Percentiles rank a stretch among this genome's conserved stretches.
These are phyloP conservation scores for Boletellus ananiceps DNA, from an alignment of 768 basidiomycete genomes.

Conservation along the genomic window DNA sequence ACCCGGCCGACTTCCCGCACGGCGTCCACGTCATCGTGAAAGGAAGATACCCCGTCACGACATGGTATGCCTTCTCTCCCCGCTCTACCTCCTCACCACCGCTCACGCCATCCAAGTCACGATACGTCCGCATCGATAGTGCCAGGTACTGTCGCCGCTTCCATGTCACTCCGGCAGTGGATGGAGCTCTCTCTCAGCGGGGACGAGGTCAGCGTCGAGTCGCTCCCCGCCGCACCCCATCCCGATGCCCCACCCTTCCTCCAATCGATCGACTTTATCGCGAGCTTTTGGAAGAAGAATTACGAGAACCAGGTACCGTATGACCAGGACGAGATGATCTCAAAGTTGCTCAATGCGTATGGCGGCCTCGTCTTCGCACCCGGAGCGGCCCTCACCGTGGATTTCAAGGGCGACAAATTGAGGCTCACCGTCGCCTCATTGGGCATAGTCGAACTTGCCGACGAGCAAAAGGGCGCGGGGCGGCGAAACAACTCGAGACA, in stretches of 20 bases:
- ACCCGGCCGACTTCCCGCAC: constrained; percentile 68
- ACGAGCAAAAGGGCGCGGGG: constrained; percentile 50
- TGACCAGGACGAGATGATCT: constrained; percentile 81
- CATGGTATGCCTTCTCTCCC: constrained; percentile 48
- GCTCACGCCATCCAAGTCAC: constrained; percentile 49
- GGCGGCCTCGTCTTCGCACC: constrained; percentile 63
- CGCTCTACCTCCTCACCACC: background rate
- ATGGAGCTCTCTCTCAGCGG: constrained; percentile 77
- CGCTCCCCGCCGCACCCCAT: constrained; percentile 44
- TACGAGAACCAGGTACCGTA: constrained; percentile 63
- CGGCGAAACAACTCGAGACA: constrained; percentile 28
- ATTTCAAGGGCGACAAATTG: constrained; percentile 82
- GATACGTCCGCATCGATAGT: constrained; percentile 71
- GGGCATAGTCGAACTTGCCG: constrained; percentile 54
- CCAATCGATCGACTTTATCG: constrained; percentile 76
- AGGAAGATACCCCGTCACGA: constrained; percentile 64
- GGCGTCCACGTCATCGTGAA: constrained; percentile 78
- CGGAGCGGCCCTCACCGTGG: constrained; percentile 74
- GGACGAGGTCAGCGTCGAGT: constrained; percentile 68
- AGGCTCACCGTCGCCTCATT: constrained; percentile 64
- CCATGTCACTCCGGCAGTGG: constrained; percentile 82
- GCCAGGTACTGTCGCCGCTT: constrained; percentile 71
- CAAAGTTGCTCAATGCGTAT: constrained; percentile 71
- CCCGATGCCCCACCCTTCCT: constrained; percentile 61
- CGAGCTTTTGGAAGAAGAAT: constrained; percentile 55